Conservation (phyloP, 495 filamentous ascomycete species). For the Aspergillus avenaceus region DNA sequence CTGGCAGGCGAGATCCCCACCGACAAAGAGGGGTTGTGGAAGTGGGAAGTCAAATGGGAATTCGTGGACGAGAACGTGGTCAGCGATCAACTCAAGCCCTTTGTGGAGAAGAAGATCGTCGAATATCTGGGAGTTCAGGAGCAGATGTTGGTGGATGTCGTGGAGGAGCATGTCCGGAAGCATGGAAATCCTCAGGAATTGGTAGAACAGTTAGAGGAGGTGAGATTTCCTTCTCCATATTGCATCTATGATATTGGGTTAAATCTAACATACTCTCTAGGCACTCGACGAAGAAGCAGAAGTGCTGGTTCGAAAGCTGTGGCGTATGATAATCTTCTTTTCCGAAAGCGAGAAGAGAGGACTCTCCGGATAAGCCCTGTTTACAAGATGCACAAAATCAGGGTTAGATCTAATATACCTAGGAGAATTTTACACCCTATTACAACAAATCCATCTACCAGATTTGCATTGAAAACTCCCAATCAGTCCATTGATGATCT, state of each 20-base stretch:
- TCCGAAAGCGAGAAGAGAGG: slow-evolving; percentile 93
- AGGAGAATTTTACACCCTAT: too few relatives aligned
- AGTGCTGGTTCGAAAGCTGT: slow-evolving; percentile 90
- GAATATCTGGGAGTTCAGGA: slow-evolving; percentile 96
- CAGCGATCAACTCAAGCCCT: slow-evolving; percentile 83
- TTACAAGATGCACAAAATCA: neutral
- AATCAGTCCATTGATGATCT: too few relatives aligned
- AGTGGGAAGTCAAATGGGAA: slow-evolving; percentile 90
- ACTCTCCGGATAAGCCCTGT: slow-evolving; percentile 53
- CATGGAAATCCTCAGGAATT: slow-evolving; percentile 72
- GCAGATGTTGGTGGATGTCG: slow-evolving; percentile 89
- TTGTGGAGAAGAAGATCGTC: slow-evolving; percentile 97
- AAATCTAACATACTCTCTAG: slow-evolving; percentile 39
- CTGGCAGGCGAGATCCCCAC: slow-evolving; percentile 87
- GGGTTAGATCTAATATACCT: too few relatives aligned
- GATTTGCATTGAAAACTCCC: too few relatives aligned
- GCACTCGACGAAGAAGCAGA: slow-evolving; percentile 94
- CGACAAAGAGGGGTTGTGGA: slow-evolving; percentile 83
- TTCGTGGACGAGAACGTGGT: slow-evolving; percentile 83
- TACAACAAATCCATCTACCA: too few relatives aligned
- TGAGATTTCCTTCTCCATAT: slow-evolving; percentile 40
- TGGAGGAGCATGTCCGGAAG: slow-evolving; percentile 80
- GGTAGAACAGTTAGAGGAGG: slow-evolving; percentile 79
- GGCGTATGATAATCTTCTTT: slow-evolving; percentile 98
- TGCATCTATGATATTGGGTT: slow-evolving; percentile 16